Evolutionary conservation across 805 yeast species (phyloP), one percentile per base, ranked within the genome.

Genomic region (Ogataea trehaloabstinens): DNA sequence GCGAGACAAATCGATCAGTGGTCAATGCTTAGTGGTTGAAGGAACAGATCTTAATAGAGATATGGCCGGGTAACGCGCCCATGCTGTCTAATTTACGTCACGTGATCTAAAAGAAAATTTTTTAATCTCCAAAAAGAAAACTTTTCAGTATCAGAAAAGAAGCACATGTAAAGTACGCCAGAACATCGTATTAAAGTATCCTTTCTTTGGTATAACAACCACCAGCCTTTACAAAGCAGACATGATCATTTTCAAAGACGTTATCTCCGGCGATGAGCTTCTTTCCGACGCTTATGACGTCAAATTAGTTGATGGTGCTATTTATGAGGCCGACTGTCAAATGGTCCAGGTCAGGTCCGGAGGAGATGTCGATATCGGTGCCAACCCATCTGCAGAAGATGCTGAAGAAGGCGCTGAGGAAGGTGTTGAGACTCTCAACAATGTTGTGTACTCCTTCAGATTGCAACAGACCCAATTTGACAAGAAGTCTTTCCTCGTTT

Each of bases 321-420:
- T 93, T 68, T 87, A 77, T 79, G 99, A 93, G 78, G 98, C 95
- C 55, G 87, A 93, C 82, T 89, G 97, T 75, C 74, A 78, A 61
- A 82, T 89, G 93, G 80, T 93, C 70, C 82, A 75, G 61, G 88
- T 93, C 61, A 82, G 79, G 68, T 66, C 68, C 30, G 85, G 88
- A 66, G 97, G 80, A 62, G 93, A 93, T 66, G 81, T 93, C 59
- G 98, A 93, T 71, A 93, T 93, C 70, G 99, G 99, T 75, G 99
- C 96, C 63, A 93, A 93, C 84, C 97, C 99, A 65, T 88, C 96
- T 61, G 97, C 98, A 56, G 99, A 93, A 75, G 98, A 76, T 56
- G 97, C 74, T 67, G 88, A 65, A 40, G 96, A 85, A 25, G 90
- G 71, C 42, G 66, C 80, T 37, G 98, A 88, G 60, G 95, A 85